Evolutionary conservation across 169 alveolate genomes (phyloP), one percentile per base, ranked within the genome.

Genomic region (Babesia divergens): DNA sequence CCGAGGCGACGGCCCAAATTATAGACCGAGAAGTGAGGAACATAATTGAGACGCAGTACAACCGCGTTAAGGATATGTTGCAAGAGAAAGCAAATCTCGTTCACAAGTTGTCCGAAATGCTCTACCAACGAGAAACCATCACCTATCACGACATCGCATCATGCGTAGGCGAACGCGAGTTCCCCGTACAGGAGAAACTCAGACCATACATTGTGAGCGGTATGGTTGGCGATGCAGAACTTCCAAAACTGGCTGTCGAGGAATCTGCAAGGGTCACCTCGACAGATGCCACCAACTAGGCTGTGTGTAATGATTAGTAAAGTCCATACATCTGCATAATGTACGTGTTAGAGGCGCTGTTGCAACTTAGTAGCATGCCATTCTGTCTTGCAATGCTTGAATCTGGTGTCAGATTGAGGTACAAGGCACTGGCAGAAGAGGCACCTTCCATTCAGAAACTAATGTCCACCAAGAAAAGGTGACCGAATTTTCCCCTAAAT

Each of bases 131-230:
- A 54, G 96, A 93, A 43, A 90, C 95, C 31, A 64, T 93, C 20
- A 85, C 92, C 14, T 85, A 86, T 80, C 82, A 86, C 38, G 97
- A 93, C 59, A 87, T 93, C 14, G 91, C 83, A 31, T 83, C 88
- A 54, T 90, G 94, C 50, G 86, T 93, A 20, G 96, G 96, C 13
- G 91, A 75, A 55, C 55, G 95, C 4, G 94, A 92, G 22, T 83
- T 65, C 70, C 92, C 91, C 5, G 59, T 86, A 20, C 77, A 84
- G 37, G 89, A 86, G n/a, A 62, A 51, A 46, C 77, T 74, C 34
- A 81, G 74, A 28, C 87, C 89, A 56, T 88, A 67, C 70, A 81
- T 88, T 1, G 62, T 53, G 29, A 52, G 67, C 67, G 67, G 67
- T 22, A 9, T 55, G 6, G 75, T 22, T 11, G 26, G 66, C 13